A percentile compares a stretch with the other conserved stretches of the same genome.
These are phyloP conservation scores for Phytopythium sindhum DNA, from an alignment of 352 stramenopile species.

Conservation along the genomic window DNA sequence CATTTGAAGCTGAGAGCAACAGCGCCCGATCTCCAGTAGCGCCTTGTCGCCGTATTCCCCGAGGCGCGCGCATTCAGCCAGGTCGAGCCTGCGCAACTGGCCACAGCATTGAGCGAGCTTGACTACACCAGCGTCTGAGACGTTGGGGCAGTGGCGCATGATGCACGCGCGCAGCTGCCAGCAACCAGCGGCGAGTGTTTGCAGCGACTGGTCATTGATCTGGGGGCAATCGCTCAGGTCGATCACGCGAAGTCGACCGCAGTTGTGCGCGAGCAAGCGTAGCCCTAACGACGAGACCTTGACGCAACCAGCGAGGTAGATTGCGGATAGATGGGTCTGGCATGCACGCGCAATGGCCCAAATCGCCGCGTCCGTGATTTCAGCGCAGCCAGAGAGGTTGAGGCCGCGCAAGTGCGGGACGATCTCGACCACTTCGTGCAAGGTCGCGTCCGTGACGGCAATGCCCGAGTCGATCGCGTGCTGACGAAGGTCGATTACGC, in stretches of 20 bases:
- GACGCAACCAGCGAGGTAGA: constrained; percentile 77
- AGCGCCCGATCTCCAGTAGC: constrained; percentile 84
- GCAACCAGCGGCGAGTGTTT: constrained; percentile 84
- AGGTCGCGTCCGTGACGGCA: constrained; percentile 84
- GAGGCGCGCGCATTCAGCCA: constrained; percentile 81
- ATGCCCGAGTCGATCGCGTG: constrained; percentile 86
- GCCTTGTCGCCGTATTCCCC: constrained; percentile 92
- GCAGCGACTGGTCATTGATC: constrained; percentile 78
- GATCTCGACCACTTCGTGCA: constrained; percentile 86
- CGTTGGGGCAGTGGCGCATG: constrained; percentile 69
- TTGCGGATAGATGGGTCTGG: constrained; percentile 44
- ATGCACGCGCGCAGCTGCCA: constrained; percentile 84
- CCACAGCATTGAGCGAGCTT: constrained; percentile 88
- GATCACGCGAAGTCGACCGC: constrained; percentile 59
- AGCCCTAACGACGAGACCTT: constrained; percentile 88
- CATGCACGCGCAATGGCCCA: constrained; percentile 86
- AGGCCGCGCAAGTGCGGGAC: constrained; percentile 69
- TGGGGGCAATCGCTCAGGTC: constrained; percentile 86
- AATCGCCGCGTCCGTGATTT: constrained; percentile 87
- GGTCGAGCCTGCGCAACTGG: constrained; percentile 72
- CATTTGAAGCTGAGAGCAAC: constrained; percentile 66
- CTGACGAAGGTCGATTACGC: constrained; percentile 78
- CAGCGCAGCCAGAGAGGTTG: constrained; percentile 52
- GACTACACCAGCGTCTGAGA: constrained; percentile 84
- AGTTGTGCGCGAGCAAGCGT: constrained; percentile 86